These are phyloP conservation scores for Oryza brachyantha DNA, from an alignment of 176 grass and related monocot genomes.

Conservation along the genomic window DNA sequence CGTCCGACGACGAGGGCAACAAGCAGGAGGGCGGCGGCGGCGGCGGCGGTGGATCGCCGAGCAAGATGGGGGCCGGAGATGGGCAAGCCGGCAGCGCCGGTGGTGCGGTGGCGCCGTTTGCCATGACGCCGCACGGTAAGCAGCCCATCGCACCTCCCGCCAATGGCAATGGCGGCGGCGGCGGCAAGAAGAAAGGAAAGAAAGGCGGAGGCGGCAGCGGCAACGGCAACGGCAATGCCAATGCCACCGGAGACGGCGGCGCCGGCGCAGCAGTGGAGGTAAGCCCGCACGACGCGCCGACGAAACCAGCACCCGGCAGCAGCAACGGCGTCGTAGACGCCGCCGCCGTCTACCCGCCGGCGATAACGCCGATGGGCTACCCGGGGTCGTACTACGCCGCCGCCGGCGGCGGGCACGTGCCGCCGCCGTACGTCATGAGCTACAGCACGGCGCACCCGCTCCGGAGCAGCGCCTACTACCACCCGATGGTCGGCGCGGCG, in stretches of 20 bases:
- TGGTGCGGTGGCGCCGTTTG: background rate
- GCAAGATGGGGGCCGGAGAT: constrained; percentile 12
- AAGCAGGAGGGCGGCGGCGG: constrained; percentile 29
- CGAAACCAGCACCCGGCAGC: constrained; percentile 11
- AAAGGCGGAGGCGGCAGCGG: constrained; percentile 33
- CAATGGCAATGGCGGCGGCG: constrained; percentile 22
- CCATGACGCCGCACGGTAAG: constrained; percentile 37
- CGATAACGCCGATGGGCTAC: constrained; percentile 27
- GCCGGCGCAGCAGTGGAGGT: constrained; percentile 17
- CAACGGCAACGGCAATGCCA: constrained; percentile 25
- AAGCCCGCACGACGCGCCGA: constrained; percentile 5
- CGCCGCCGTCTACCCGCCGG: background rate
- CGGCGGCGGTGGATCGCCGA: constrained; percentile 2
- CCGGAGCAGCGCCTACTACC: constrained; percentile 61
- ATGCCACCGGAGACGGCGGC: constrained; percentile 18
- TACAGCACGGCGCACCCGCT: constrained; percentile 68
- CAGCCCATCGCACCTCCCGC: constrained; percentile 7
- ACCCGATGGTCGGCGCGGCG: constrained; percentile 34
- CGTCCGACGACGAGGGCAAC: constrained; percentile 28
- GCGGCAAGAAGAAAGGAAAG: constrained; percentile 68
- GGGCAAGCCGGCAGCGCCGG: background rate
- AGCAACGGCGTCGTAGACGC: too few species aligned
- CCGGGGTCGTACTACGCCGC: constrained; percentile 31
- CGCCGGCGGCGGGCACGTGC: background rate
- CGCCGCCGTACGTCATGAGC: constrained; percentile 70